Percentiles rank a stretch among this genome's conserved stretches.
phyloP scores from a whole-genome alignment of 2,329 filamentous ascomycete species.

The Eutypa lata region DNA sequence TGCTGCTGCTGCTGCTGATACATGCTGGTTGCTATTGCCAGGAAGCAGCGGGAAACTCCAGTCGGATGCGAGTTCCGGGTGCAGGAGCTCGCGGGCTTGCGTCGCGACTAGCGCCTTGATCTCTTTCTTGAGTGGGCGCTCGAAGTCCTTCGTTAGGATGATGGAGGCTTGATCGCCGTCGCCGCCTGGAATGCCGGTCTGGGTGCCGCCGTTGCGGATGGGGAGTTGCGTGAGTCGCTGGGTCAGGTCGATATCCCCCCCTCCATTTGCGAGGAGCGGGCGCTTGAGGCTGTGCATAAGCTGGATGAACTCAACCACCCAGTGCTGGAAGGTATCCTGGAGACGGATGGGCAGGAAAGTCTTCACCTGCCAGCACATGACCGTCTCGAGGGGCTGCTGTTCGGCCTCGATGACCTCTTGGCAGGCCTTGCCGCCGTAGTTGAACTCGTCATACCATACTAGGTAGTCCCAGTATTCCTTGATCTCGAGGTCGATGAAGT shows the following conservation, averaged over 20 bases:
- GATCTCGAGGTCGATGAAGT: conserved; percentile 95
- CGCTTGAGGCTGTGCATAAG: conserved; percentile 88
- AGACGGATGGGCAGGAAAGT: conserved; percentile 80
- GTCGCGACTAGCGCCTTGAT: conserved; percentile 77
- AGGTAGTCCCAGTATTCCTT: conserved; percentile 99
- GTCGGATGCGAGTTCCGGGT: conserved; percentile 82
- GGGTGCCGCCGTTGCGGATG: conserved; percentile 43
- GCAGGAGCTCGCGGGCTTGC: conserved; percentile 84
- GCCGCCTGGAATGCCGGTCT: conserved; percentile 48
- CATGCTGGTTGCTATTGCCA: conserved; percentile 60
- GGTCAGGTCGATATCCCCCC: conserved; percentile 46
- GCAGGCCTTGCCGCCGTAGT: conserved; percentile 94
- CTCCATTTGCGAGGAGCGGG: conserved; percentile 39
- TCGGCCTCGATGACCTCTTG: conserved; percentile 71
- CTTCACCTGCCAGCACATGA: conserved; percentile 98
- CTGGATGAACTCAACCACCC: conserved; percentile 92
- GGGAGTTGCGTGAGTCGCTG: conserved; percentile 58
- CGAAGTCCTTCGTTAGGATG: conserved; percentile 77
- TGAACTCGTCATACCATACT: conserved; percentile 98
- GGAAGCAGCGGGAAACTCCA: conserved; percentile 82
- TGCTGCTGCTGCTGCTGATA: conserved; percentile 18
- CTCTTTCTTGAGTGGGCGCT: conserved; percentile 86
- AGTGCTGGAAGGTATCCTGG: conserved; percentile 83
- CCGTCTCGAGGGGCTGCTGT: conserved; percentile 77
- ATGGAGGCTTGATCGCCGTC: conserved; percentile 61